Conservation (phyloP, 2,329 filamentous ascomycete genomes). For the Elsinoe fawcettii region DNA sequence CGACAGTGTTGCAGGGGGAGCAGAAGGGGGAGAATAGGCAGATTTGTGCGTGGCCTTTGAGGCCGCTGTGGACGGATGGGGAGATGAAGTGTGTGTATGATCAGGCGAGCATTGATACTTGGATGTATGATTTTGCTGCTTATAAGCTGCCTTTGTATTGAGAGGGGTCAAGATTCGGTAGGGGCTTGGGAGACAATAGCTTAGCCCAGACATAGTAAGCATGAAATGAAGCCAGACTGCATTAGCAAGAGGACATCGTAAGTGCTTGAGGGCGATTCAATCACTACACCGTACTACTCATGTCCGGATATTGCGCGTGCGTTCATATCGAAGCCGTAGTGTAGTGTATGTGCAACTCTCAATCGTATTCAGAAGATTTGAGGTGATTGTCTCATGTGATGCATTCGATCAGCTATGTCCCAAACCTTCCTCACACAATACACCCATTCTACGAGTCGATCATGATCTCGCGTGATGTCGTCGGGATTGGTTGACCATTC, state of each 20-base stretch:
- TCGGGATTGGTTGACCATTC: neutral
- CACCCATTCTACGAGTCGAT: constrained; percentile 1
- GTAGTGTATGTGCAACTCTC: too few relatives aligned
- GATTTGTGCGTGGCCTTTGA: constrained; percentile 38
- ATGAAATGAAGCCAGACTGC: too few relatives aligned
- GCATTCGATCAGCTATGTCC: constrained; percentile 13
- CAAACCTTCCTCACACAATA: neutral
- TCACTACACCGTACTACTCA: too few relatives aligned
- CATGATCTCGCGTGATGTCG: neutral
- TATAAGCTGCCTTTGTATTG: constrained; percentile 35
- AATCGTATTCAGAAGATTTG: too few relatives aligned
- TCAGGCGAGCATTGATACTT: constrained; percentile 33
- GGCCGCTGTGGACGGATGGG: constrained; percentile 35
- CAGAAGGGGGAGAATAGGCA: constrained; percentile 30
- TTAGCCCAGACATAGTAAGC: neutral
- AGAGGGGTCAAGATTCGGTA: neutral
- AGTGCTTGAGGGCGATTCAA: too few relatives aligned
- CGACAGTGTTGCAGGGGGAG: constrained; percentile 26
- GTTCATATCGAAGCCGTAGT: too few relatives aligned
- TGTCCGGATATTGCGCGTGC: too few relatives aligned
- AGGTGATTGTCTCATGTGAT: neutral
- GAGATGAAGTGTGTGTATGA: constrained; percentile 34
- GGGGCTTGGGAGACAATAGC: neutral
- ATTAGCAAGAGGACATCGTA: too few relatives aligned
- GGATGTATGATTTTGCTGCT: constrained; percentile 34